phyloP scores from a whole-genome alignment of 2,329 filamentous ascomycete genomes.

The Microcyclospora pomicola region DNA sequence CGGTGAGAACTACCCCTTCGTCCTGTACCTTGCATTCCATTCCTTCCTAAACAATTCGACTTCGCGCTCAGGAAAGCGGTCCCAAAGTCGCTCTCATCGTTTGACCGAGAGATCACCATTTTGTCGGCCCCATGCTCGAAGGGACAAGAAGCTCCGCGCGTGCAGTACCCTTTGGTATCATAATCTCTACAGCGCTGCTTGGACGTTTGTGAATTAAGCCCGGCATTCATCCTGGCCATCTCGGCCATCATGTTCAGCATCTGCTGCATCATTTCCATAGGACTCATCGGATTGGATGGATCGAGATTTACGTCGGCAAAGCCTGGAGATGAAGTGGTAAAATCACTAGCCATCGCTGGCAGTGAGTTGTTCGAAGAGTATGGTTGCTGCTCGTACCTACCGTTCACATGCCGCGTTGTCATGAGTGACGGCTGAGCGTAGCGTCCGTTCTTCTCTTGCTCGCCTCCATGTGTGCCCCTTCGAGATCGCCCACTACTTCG shows the following conservation, averaged over 20 bases:
- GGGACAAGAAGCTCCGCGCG: constrained; percentile 50
- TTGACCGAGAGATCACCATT: constrained; percentile 30
- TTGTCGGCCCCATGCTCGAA: constrained; percentile 52
- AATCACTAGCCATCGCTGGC: constrained; percentile 21
- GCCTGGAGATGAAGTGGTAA: constrained; percentile 8
- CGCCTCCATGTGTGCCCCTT: constrained; percentile 3
- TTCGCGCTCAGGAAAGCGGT: not conserved
- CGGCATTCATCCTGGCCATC: constrained; percentile 22
- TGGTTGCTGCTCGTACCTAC: too few species aligned
- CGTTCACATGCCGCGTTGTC: too few species aligned
- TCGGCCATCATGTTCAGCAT: constrained; percentile 33
- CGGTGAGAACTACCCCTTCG: constrained; percentile 14
- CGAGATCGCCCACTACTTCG: constrained; percentile 38
- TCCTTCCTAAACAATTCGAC: constrained; percentile 7
- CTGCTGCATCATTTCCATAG: constrained; percentile 49
- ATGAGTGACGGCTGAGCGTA: constrained; percentile 1
- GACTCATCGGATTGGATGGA: constrained; percentile 46
- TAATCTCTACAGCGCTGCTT: constrained; percentile 52
- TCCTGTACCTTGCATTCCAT: constrained; percentile 29
- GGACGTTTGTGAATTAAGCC: constrained; percentile 16
- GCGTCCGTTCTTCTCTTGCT: constrained; percentile 5
- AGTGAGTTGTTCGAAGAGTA: constrained; percentile 6
- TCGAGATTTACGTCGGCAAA: constrained; percentile 38
- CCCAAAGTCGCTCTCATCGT: constrained; percentile 2
- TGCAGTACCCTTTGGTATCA: constrained; percentile 59